Evolutionary conservation across 805 yeast species (phyloP), one percentile per base, ranked within the genome.

Genomic region (Saturnispora kantuleensis): DNA sequence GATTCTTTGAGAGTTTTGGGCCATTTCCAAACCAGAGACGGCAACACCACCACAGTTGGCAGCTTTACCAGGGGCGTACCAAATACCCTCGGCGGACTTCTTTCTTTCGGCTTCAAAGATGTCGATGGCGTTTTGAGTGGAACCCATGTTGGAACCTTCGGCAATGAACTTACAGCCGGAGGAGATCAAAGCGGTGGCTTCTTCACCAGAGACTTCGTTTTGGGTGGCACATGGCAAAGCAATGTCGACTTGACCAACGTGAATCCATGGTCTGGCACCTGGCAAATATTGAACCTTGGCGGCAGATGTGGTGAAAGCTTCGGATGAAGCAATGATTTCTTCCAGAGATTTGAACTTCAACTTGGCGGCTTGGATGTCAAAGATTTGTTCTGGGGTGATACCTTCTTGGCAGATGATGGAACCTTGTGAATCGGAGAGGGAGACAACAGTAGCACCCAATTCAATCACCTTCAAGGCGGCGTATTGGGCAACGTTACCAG

Each of bases 31-130:
- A 64, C 97, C 97, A 48, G 96, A 87, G 47, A 89, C 97, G 48
- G 96, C 95, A 58, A 90, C 98, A 81, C 98, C 98, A 73, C 97
- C 98, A 73, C 94, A 84, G 81, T 90, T 90, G 62, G 97, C 90
- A 57, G 97, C 97, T 79, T 90, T 90, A 71, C 97, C 97, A 65
- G 97, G 97, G 60, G 95, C 97, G 72, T 89, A 90, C 98, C 98
- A 90, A 69, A 88, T 85, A 50, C 78, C 71, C 36, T 65, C 38
- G 15, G 63, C 32, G 42, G 70, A 62, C 55, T 67, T 62, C 53
- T 67, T 54, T 74, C 90, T 79, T 67, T 75, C 78, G 59, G 83
- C 85, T 78, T 90, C 98, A 59, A 89, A 90, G 51, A 85, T 88
- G 56, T 82, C 87, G 56, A 90, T 87, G 56, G 98, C 98, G 67